Conservation (phyloP, 73 alveolate genomes). For the Paramecium sexaurelia region DNA sequence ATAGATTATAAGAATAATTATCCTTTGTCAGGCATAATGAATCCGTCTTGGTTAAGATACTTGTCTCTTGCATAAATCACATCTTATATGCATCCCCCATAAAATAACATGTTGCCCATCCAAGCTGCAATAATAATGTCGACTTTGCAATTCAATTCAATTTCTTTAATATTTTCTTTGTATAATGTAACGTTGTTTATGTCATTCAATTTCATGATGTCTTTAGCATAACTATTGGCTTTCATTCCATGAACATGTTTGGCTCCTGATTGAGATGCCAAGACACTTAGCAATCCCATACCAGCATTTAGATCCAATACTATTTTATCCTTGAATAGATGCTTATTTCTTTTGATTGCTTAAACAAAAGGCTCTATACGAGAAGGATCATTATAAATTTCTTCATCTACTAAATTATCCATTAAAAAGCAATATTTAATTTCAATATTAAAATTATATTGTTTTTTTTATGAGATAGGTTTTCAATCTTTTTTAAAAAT, state of each 20-base stretch:
- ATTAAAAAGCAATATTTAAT: background rate
- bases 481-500: no score
- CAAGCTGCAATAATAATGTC: slow-evolving; percentile 89
- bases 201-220: slow-evolving; percentile 77
- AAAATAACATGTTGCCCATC: slow-evolving; percentile 87
- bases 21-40: slow-evolving; percentile 90
- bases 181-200: slow-evolving; percentile 77
- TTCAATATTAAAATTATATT: no score
- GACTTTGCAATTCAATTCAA: slow-evolving; percentile 77
- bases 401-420: slow-evolving; percentile 64
- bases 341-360: slow-evolving; percentile 83
- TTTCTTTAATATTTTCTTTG: slow-evolving; percentile 81
- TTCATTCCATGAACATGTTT: slow-evolving; percentile 85
- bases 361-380: slow-evolving; percentile 81
- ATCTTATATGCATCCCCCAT: slow-evolving; percentile 83
- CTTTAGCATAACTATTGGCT: slow-evolving; percentile 80
- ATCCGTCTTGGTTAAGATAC: slow-evolving; percentile 83
- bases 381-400: slow-evolving; percentile 83
- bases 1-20: slow-evolving; percentile 77
- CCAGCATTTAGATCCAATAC: slow-evolving; percentile 91
- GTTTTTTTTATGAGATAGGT: no score
- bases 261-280: slow-evolving; percentile 94
- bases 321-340: slow-evolving; percentile 81
- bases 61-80: slow-evolving; percentile 93
- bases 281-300: slow-evolving; percentile 83